Percentiles rank a stretch among this genome's conserved stretches.
phyloP scores from a whole-genome alignment of 1,284 basidiomycete genomes.

The Tausonia pullulans region DNA sequence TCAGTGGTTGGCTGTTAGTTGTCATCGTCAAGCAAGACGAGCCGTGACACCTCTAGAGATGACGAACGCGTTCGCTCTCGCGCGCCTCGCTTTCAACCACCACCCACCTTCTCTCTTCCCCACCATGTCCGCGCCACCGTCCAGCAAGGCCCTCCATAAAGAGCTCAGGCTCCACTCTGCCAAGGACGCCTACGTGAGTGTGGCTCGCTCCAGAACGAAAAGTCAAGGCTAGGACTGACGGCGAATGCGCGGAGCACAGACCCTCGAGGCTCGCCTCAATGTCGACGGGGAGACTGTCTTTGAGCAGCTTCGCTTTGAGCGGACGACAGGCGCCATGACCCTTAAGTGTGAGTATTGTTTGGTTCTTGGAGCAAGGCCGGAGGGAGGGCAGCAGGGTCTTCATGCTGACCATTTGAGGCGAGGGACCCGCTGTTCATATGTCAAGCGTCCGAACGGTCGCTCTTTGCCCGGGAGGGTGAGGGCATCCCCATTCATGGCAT shows the following conservation, averaged over 20 bases:
- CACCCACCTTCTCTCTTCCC: not conserved
- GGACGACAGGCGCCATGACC: not conserved
- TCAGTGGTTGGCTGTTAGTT: no score
- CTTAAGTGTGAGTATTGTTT: not conserved
- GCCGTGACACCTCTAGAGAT: no score
- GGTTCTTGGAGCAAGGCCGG: not conserved
- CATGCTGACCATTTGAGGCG: not conserved
- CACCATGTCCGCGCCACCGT: not conserved
- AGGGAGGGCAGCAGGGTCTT: no score
- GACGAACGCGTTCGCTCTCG: no score
- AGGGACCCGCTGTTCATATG: not conserved
- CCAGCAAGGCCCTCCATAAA: not conserved
- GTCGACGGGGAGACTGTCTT: not conserved
- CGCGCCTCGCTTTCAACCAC: not conserved
- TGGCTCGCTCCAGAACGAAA: not conserved
- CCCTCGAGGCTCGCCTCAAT: not conserved
- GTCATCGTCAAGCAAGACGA: no score
- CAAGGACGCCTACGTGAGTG: not conserved
- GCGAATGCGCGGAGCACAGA: not conserved
- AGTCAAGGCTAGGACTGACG: not conserved
- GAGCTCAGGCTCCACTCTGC: not conserved
- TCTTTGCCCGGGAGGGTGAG: constrained; percentile 13
- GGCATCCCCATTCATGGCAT: constrained; percentile 57
- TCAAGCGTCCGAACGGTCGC: not conserved
- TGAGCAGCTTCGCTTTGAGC: not conserved